phyloP scores from a whole-genome alignment of 2,329 filamentous ascomycete species.

The Talaromyces amestolkiae region DNA sequence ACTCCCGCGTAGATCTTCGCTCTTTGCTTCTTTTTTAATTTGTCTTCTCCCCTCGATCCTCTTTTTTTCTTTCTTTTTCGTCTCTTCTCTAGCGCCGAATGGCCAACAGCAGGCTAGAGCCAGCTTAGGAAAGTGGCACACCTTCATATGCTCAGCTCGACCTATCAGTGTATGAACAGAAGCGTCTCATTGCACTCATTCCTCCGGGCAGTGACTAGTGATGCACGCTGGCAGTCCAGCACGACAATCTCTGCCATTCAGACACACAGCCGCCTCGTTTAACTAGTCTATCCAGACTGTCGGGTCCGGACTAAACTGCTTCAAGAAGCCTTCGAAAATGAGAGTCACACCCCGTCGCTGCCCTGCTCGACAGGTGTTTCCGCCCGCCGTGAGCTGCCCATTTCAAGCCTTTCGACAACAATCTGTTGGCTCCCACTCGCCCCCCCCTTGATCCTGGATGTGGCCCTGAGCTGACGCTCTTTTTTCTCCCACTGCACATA shows the following conservation, averaged over 20 bases:
- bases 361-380: conserved; percentile 16
- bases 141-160: not conserved
- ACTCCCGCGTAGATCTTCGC: not conserved
- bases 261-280: conserved; percentile 35
- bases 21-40: not conserved
- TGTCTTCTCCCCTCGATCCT: not conserved
- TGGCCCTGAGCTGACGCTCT: conserved; percentile 1
- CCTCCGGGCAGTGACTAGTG: conserved; percentile 10
- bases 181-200: conserved; percentile 3
- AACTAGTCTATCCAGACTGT: conserved; percentile 34
- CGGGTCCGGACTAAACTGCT: conserved; percentile 33
- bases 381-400: conserved; percentile 11
- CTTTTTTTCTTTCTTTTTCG: not conserved
- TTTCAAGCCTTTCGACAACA: conserved; percentile 8
- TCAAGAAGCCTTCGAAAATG: conserved; percentile 20
- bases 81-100: conserved; percentile 7
- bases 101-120: conserved; percentile 2
- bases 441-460: not conserved
- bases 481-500: conserved; percentile 13
- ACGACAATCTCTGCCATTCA: conserved; percentile 19
- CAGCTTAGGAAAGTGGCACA: conserved; percentile 14
- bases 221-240: conserved; percentile 10
- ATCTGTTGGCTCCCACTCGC: conserved; percentile 11
- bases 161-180: conserved; percentile 15
- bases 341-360: conserved; percentile 14